Conservation (phyloP, 2,329 filamentous ascomycete species). For the Davidsoniella neocaledoniae region DNA sequence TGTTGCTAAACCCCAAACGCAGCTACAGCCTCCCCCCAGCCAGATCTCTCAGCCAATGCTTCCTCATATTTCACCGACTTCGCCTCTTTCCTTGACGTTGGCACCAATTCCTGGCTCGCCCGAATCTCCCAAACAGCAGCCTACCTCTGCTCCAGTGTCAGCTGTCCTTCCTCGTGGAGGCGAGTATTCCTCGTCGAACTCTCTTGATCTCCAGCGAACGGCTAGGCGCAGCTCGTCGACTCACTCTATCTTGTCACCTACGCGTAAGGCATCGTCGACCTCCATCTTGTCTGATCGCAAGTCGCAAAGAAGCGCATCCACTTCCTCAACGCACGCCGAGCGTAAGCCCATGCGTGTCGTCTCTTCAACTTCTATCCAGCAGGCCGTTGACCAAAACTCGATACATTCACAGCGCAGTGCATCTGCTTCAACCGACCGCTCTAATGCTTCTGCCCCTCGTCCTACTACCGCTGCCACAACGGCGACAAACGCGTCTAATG, state of each 20-base stretch:
- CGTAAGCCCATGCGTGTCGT: background rate
- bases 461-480: background rate
- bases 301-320: background rate
- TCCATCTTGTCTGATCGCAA: background rate
- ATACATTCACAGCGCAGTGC: slow-evolving; percentile 4
- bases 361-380: background rate
- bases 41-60: too few relatives aligned
- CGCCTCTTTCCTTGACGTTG: background rate
- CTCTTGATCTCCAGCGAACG: slow-evolving; percentile 1
- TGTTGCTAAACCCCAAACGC: too few relatives aligned
- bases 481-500: background rate
- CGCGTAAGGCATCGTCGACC: background rate
- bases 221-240: slow-evolving; percentile 2
- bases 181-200: slow-evolving; percentile 3
- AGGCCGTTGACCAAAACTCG: too few relatives aligned
- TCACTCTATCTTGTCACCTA: background rate
- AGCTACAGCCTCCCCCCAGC: too few relatives aligned
- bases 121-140: slow-evolving; percentile 1
- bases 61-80: too few relatives aligned
- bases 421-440: slow-evolving; percentile 8
- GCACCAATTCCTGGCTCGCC: slow-evolving; percentile 11
- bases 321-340: background rate
- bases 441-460: background rate
- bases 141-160: background rate
- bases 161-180: background rate